A percentile compares a stretch with the other conserved stretches of the same genome.
These are phyloP conservation scores for Aspergillus ustus DNA, from an alignment of 2,329 filamentous ascomycete genomes.

Conservation along the genomic window DNA sequence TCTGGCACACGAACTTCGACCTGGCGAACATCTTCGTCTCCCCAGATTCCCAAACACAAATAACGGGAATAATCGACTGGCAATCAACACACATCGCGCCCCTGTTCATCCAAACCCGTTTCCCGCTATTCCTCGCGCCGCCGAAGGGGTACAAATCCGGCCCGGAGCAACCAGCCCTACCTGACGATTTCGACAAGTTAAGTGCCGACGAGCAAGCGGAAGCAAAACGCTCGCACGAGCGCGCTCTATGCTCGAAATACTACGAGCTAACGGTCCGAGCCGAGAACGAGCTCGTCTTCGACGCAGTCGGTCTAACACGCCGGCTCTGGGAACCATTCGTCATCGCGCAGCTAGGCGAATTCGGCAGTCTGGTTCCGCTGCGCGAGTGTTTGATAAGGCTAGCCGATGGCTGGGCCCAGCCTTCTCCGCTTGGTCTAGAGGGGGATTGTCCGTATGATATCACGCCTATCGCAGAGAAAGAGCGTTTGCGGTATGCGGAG, in stretches of 20 bases:
- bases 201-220: conserved; percentile 17
- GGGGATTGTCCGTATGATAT: too few relatives aligned
- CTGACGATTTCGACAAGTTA: conserved; percentile 23
- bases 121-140: conserved; percentile 27
- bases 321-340: conserved; percentile 29
- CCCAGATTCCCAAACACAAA: conserved; percentile 20
- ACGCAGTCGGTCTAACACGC: conserved; percentile 27
- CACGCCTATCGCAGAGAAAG: too few relatives aligned
- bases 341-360: conserved; percentile 22
- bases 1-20: conserved; percentile 32
- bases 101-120: conserved; percentile 29
- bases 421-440: too few relatives aligned
- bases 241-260: conserved; percentile 28
- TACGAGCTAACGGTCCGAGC: conserved; percentile 29
- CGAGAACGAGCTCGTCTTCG: conserved; percentile 25
- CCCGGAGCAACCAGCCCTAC: conserved; percentile 20
- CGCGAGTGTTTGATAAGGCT: not conserved
- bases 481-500: too few relatives aligned
- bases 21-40: conserved; percentile 32
- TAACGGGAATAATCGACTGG: conserved; percentile 34
- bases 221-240: conserved; percentile 13
- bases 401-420: too few relatives aligned
- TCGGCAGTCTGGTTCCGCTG: conserved; percentile 24
- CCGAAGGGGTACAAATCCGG: conserved; percentile 26
- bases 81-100: conserved; percentile 28